phyloP scores from a whole-genome alignment of 257 asterid species.

The Salvia splendens region DNA sequence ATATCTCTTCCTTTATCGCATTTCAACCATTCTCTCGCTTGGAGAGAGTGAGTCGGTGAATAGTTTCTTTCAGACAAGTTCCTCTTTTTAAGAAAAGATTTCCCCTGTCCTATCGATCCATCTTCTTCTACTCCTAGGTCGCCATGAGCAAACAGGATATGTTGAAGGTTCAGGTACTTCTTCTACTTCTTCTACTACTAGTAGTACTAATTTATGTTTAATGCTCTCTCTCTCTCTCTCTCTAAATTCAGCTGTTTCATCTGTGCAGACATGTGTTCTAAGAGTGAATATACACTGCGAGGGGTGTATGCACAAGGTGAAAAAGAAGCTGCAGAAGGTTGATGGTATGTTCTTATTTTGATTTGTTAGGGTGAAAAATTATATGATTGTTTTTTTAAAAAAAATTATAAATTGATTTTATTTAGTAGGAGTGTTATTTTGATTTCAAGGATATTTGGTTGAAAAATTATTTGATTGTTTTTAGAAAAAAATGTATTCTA shows the following conservation, averaged over 20 bases:
- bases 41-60: background rate
- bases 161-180: constrained; percentile 57
- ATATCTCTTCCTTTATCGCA: background rate
- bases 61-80: background rate
- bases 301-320: constrained; percentile 66
- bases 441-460: too few relatives aligned
- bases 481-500: too few relatives aligned
- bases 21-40: constrained; percentile 17
- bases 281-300: constrained; percentile 71
- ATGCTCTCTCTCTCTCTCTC: too few relatives aligned
- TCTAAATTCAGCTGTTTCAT: too few relatives aligned
- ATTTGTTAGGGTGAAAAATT: too few relatives aligned
- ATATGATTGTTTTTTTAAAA: too few relatives aligned
- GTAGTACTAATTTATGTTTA: background rate
- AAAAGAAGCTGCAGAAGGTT: constrained; percentile 57
- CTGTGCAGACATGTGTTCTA: constrained; percentile 57
- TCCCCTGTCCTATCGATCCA: background rate
- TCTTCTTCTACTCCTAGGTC: background rate
- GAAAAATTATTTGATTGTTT: too few relatives aligned
- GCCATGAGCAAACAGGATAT: constrained; percentile 61
- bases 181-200: background rate
- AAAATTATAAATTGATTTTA: too few relatives aligned
- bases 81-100: background rate
- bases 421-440: too few relatives aligned
- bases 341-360: constrained; percentile 38